A percentile compares a stretch with the other conserved stretches of the same genome.
Conservation (phyloP, 139 green algal species). For the Picochlorum sp. region DNA sequence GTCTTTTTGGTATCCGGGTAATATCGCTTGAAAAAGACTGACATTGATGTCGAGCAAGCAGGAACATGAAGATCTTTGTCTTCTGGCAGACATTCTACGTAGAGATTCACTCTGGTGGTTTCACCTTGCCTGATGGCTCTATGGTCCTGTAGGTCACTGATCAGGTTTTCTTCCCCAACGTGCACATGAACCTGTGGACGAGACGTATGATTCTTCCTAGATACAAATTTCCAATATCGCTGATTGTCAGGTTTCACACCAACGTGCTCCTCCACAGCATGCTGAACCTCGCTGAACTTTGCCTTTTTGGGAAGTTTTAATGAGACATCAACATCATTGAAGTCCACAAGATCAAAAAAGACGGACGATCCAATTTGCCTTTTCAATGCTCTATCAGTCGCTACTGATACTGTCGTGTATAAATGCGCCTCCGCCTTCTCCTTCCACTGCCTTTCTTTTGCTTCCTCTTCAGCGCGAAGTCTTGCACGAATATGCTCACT, state of each 20-base stretch:
- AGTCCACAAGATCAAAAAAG: conserved; percentile 90
- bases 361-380: conserved; percentile 55
- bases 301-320: conserved; percentile 67
- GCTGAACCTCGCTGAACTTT: conserved; percentile 69
- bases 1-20: conserved; percentile 11
- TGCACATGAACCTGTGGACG: conserved; percentile 49
- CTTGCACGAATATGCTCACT: conserved; percentile 59
- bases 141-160: conserved; percentile 7
- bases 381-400: conserved; percentile 49
- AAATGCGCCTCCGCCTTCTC: conserved; percentile 88
- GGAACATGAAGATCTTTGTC: neutral
- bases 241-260: conserved; percentile 65
- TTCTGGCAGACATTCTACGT: conserved; percentile 49
- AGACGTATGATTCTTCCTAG: conserved; percentile 72
- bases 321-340: conserved; percentile 47
- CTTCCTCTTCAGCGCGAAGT: conserved; percentile 60
- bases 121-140: neutral
- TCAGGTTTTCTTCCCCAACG: conserved; percentile 31
- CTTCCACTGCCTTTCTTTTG: conserved; percentile 49
- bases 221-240: conserved; percentile 82
- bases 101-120: conserved; percentile 58
- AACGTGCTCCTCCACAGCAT: conserved; percentile 49
- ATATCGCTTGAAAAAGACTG: conserved; percentile 93
- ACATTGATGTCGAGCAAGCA: conserved; percentile 28
- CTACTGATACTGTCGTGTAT: conserved; percentile 63